Evolutionary conservation across 2,329 filamentous ascomycete species (phyloP).

Genomic region (Colletotrichum tabaci): DNA sequence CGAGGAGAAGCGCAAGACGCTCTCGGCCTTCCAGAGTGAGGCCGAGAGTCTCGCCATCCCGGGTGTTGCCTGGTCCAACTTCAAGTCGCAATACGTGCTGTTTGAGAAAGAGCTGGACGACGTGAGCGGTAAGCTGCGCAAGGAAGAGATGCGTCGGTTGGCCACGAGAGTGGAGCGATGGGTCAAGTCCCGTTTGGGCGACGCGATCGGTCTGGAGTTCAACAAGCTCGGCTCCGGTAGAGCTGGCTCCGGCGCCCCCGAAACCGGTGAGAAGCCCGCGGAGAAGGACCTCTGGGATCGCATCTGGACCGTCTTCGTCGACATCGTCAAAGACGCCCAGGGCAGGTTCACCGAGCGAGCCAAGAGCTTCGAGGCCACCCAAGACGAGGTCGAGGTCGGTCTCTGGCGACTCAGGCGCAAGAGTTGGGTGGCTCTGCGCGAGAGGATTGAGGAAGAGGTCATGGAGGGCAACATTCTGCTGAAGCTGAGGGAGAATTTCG

Average conservation of each 20-base stretch:
- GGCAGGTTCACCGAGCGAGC: constrained; percentile 88
- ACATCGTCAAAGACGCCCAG: constrained; percentile 88
- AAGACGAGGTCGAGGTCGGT: constrained; percentile 92
- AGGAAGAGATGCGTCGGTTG: constrained; percentile 95
- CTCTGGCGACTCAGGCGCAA: constrained; percentile 94
- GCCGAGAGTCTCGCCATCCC: constrained; percentile 82
- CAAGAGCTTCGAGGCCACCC: constrained; percentile 92
- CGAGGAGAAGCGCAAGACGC: constrained; percentile 82
- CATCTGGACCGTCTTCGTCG: constrained; percentile 89
- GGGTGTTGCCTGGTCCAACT: constrained; percentile 89
- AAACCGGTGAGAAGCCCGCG: constrained; percentile 79
- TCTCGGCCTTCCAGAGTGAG: constrained; percentile 82
- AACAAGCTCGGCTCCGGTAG: constrained; percentile 94
- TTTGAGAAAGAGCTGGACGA: constrained; percentile 94
- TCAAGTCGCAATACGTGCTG: constrained; percentile 82
- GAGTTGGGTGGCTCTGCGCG: constrained; percentile 91
- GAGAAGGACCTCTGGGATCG: constrained; percentile 97
- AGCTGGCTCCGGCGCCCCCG: constrained; percentile 85
- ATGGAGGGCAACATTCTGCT: constrained; percentile 97
- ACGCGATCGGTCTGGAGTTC: constrained; percentile 93
- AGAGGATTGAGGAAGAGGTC: constrained; percentile 96
- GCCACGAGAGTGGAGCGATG: constrained; percentile 93
- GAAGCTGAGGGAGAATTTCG: constrained; percentile 97
- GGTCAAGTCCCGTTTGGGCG: constrained; percentile 89
- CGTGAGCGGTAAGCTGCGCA: constrained; percentile 85